These are phyloP conservation scores for Graphiopsis chlorocephala DNA, from an alignment of 2,329 filamentous ascomycete genomes.

Conservation along the genomic window DNA sequence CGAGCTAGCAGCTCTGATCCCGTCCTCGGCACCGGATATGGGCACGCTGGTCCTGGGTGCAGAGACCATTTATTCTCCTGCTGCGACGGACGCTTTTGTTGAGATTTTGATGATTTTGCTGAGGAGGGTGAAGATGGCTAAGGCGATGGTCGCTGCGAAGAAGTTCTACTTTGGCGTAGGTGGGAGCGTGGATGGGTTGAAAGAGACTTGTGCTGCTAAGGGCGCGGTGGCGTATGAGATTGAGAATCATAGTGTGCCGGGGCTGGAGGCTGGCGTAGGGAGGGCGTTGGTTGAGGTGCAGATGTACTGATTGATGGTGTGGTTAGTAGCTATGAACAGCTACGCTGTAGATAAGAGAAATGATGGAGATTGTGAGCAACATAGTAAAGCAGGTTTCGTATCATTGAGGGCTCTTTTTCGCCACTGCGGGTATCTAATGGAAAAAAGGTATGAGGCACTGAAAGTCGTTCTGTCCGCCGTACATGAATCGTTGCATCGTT, in stretches of 20 bases:
- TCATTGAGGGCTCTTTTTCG: background rate
- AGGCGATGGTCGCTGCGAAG: constrained; percentile 71
- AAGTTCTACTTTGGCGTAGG: constrained; percentile 82
- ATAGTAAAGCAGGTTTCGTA: background rate
- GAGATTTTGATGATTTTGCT: constrained; percentile 63
- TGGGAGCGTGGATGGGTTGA: constrained; percentile 74
- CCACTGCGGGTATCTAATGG: constrained; percentile 12
- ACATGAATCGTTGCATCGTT: constrained; percentile 5
- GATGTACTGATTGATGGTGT: constrained; percentile 28
- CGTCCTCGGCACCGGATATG: constrained; percentile 35
- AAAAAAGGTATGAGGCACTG: no score
- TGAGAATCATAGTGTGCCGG: constrained; percentile 45
- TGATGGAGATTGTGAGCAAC: background rate
- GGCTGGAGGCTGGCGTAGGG: constrained; percentile 43
- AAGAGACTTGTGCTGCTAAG: constrained; percentile 41
- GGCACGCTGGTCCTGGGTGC: constrained; percentile 64
- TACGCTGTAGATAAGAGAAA: background rate
- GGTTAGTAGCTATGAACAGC: background rate
- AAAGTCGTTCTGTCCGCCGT: background rate
- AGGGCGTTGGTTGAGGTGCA: constrained; percentile 49
- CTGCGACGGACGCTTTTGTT: constrained; percentile 66
- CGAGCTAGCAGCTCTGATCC: constrained; percentile 58
- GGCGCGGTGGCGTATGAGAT: constrained; percentile 49
- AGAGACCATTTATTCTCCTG: constrained; percentile 80
- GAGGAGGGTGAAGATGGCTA: constrained; percentile 50